Conservation (phyloP, 73 alveolate species). For the Paramecium bursaria region DNA sequence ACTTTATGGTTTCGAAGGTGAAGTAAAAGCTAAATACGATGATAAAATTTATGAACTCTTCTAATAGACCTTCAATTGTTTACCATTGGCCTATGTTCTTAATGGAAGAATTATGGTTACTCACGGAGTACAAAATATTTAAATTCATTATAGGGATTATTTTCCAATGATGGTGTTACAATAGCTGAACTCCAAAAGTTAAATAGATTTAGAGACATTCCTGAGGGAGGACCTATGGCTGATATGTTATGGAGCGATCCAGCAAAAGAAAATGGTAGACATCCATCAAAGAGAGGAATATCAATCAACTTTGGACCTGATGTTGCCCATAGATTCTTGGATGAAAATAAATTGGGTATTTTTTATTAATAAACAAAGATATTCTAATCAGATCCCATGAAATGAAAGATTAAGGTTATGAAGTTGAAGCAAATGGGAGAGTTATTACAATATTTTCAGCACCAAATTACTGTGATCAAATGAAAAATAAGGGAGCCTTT, state of each 20-base stretch:
- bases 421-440: slow-evolving; percentile 92
- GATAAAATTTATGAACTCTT: slow-evolving; percentile 85
- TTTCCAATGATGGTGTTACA: slow-evolving; percentile 95
- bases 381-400: slow-evolving; percentile 94
- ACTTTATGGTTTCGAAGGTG: slow-evolving; percentile 97
- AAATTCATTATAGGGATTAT: slow-evolving; percentile 80
- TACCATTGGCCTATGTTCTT: slow-evolving; percentile 94
- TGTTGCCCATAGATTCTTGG: slow-evolving; percentile 89
- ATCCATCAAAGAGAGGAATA: slow-evolving; percentile 96
- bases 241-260: slow-evolving; percentile 97
- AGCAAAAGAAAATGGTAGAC: slow-evolving; percentile 90
- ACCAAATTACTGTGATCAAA: slow-evolving; percentile 98
- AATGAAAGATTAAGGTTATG: slow-evolving; percentile 95
- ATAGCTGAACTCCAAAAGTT: slow-evolving; percentile 86
- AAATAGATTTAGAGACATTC: slow-evolving; percentile 93
- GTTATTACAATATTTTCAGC: slow-evolving; percentile 97
- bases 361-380: slow-evolving; percentile 14
- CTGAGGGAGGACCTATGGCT: slow-evolving; percentile 90
- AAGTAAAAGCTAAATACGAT: slow-evolving; percentile 94
- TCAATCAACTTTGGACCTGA: slow-evolving; percentile 98
- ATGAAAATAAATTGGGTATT: slow-evolving; percentile 85
- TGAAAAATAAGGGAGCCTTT: slow-evolving; percentile 98
- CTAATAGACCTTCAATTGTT: slow-evolving; percentile 82
- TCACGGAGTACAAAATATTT: slow-evolving; percentile 81
- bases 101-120: slow-evolving; percentile 90